These are phyloP conservation scores for Boletus vermiculosoides DNA, from an alignment of 768 basidiomycete genomes.

Conservation along the genomic window DNA sequence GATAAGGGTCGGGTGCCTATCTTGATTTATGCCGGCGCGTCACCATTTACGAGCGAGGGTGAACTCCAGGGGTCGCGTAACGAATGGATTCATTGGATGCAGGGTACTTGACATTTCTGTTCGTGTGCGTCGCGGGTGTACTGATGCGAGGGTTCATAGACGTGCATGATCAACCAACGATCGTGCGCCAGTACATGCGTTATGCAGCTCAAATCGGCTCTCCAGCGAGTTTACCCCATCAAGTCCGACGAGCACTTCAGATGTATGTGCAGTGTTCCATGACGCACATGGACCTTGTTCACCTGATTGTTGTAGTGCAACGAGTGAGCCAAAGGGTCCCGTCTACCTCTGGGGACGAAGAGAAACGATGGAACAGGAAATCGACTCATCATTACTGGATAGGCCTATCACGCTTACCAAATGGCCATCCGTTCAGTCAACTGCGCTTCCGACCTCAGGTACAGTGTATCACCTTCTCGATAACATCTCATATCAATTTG, in stretches of 20 bases:
- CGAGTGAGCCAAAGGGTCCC: constrained; percentile 69
- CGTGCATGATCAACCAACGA: constrained; percentile 66
- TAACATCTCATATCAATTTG: not conserved
- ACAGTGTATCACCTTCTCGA: constrained; percentile 5
- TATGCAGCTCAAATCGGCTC: constrained; percentile 59
- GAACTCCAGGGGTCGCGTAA: constrained; percentile 65
- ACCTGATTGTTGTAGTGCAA: constrained; percentile 44
- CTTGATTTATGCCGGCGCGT: constrained; percentile 70
- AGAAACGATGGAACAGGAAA: constrained; percentile 68
- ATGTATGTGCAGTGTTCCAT: constrained; percentile 41
- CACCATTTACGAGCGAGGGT: constrained; percentile 54
- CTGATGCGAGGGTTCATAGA: constrained; percentile 38
- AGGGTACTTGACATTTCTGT: constrained; percentile 42
- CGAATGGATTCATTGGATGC: constrained; percentile 73
- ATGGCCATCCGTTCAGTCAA: constrained; percentile 55
- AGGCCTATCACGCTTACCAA: constrained; percentile 29
- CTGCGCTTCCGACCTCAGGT: constrained; percentile 45
- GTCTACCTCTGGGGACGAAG: constrained; percentile 73
- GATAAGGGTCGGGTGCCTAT: constrained; percentile 60
- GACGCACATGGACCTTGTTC: not conserved
- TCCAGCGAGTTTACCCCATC: constrained; percentile 48
- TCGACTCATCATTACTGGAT: constrained; percentile 40
- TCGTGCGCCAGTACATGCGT: constrained; percentile 76
- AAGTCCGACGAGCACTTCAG: constrained; percentile 59
- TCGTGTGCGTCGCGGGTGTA: not conserved